A percentile compares a stretch with the other conserved stretches of the same genome.
Evolutionary conservation across 805 yeast species (phyloP).

Genomic region (Kockiozyma suomiensis): DNA sequence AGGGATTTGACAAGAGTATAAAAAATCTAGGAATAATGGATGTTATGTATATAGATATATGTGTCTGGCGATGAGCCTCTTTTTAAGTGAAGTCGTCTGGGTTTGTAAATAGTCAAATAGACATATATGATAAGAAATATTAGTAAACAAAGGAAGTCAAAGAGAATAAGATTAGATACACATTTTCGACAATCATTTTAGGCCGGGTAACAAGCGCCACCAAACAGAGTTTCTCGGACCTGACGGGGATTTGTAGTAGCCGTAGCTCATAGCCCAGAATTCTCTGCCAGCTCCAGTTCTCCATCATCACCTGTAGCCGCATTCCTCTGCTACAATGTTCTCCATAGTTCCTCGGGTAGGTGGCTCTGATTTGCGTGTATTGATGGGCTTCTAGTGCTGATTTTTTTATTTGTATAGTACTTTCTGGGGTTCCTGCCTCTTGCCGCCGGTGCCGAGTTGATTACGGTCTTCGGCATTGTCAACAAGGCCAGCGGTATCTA

Average conservation of each 20-base stretch:
- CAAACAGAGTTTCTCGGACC: neutral
- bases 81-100: neutral
- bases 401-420: constrained; percentile 11
- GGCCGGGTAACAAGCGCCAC: constrained; percentile 11
- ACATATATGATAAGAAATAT: too few species aligned
- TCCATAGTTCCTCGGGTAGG: constrained; percentile 19
- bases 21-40: neutral
- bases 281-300: neutral
- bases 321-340: neutral
- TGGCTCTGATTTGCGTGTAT: neutral
- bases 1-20: too few species aligned
- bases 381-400: neutral
- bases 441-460: constrained; percentile 82
- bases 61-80: too few species aligned
- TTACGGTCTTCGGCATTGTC: constrained; percentile 71
- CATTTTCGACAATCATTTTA: too few species aligned
- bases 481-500: constrained; percentile 89
- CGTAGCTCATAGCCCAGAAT: too few species aligned
- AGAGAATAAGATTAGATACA: too few species aligned
- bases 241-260: too few species aligned
- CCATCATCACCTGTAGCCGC: neutral
- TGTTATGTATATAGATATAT: neutral
- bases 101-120: neutral
- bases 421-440: constrained; percentile 76
- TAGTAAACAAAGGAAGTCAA: too few species aligned